Base-by-base conservation (phyloP, 208 protist genomes). In the Acanthamoeba culbertsoni region DNA sequence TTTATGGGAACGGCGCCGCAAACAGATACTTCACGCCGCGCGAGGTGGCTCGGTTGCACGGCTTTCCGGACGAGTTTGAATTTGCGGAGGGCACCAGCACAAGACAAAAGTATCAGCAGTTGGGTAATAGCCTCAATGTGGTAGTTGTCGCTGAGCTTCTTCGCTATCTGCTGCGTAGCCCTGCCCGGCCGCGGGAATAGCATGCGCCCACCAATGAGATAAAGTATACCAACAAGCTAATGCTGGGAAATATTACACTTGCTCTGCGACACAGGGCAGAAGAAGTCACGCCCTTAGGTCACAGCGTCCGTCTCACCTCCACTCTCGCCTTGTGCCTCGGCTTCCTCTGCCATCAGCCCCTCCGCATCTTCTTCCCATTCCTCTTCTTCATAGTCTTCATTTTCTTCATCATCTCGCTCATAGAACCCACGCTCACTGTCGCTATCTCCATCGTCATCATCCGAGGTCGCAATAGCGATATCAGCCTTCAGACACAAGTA, bases 71-170 rank as follows among this genome's bases (percentile, higher is more conserved):
- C 3, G 6, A 51, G 28, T 89, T 89, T 18, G 33, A 16, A 31
- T 89, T 89, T 31, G 31, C 79, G 18, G 48, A 42, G 18, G 79
- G 28, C 79, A 65, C 53, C 14, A 65, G 31, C 51, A 35, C 42
- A 31, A 43, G 79, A 16, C 79, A 89, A 31, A 57, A 89, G 40
- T 89, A 89, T 33, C 79, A 89, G 35, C 51, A 48, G n/a, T 33
- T 89, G 35, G 79, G 79, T 26, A 89, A 89, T 31, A 89, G 79
- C 35, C 79, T 89, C 28, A 89, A 89, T 35, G 53, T 89, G 51
- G 26, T 57, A 14, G 79, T 89, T 20, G 79, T 89, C 20, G n/a
- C 79, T 33, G 26, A 18, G 6, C 53, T 89, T 23, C 33, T 89
- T 20, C 43, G 1, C 79, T 89, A 59, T 65, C 79, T 89, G 18